Conservation (phyloP, 257 asterid genomes). For the Galeopsis tetrahit region DNA sequence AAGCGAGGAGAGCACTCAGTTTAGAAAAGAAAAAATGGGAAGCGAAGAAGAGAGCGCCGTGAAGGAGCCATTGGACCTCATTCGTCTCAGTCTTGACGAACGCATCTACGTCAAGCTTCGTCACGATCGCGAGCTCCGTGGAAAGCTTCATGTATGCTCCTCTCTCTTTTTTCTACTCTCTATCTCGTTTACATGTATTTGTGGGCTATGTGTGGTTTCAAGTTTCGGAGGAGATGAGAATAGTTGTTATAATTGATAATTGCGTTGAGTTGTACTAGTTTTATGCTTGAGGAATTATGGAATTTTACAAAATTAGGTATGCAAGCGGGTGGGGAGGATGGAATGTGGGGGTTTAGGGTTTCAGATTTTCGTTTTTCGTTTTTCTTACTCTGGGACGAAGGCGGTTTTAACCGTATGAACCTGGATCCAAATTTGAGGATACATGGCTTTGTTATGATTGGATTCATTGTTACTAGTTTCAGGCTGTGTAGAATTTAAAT, state of each 20-base stretch:
- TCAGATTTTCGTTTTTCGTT: slow-evolving; percentile 13
- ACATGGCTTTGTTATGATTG: neutral
- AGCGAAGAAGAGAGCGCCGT: slow-evolving; percentile 99
- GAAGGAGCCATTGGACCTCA: slow-evolving; percentile 98
- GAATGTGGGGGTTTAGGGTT: slow-evolving; percentile 37
- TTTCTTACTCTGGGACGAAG: neutral
- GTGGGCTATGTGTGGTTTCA: neutral
- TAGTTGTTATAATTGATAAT: neutral
- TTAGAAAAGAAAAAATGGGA: too few species aligned
- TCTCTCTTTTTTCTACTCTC: neutral
- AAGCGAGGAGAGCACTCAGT: too few species aligned
- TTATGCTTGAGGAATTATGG: slow-evolving; percentile 18
- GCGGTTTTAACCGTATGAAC: too few species aligned
- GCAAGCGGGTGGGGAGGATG: slow-evolving; percentile 33
- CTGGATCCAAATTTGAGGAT: neutral
- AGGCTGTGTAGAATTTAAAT: neutral
- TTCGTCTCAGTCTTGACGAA: slow-evolving; percentile 98
- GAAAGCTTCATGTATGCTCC: slow-evolving; percentile 75
- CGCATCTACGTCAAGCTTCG: slow-evolving; percentile 99
- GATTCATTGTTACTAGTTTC: neutral
- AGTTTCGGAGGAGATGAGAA: slow-evolving; percentile 9
- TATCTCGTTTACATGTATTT: neutral
- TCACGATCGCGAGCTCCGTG: slow-evolving; percentile 97
- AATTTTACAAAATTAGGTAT: slow-evolving; percentile 25
- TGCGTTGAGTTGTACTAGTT: slow-evolving; percentile 3